A percentile compares a stretch with the other conserved stretches of the same genome.
These are phyloP conservation scores for Lactifluus subvellereus DNA, from an alignment of 768 basidiomycete species.

Conservation along the genomic window DNA sequence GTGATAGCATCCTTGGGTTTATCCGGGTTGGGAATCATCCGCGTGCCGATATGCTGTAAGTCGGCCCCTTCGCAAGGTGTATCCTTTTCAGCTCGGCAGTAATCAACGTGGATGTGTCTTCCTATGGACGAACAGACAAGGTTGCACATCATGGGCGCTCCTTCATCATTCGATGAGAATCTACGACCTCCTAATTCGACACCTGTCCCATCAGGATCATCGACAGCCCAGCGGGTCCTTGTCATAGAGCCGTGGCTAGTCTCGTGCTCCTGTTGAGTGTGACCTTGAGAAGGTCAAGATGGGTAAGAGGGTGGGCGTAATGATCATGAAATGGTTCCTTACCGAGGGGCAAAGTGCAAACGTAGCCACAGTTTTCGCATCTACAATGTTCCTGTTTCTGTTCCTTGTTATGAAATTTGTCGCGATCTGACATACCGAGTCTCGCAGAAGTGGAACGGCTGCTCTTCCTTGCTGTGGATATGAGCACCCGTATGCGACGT, in stretches of 20 bases:
- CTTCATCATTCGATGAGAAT: constrained; percentile 49
- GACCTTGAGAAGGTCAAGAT: constrained; percentile 36
- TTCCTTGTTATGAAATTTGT: not conserved
- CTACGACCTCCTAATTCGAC: constrained; percentile 52
- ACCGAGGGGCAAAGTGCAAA: constrained; percentile 54
- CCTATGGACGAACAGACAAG: constrained; percentile 51
- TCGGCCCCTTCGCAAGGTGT: constrained; percentile 40
- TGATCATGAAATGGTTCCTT: not conserved
- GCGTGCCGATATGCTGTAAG: constrained; percentile 40
- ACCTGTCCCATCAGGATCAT: constrained; percentile 43
- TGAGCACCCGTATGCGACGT: constrained; percentile 44
- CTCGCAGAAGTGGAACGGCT: constrained; percentile 52
- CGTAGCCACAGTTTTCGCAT: constrained; percentile 52
- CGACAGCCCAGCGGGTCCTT: constrained; percentile 49
- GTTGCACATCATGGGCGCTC: constrained; percentile 60
- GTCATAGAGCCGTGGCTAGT: constrained; percentile 63
- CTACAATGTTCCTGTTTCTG: constrained; percentile 27
- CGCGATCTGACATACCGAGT: constrained; percentile 31
- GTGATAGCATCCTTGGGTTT: constrained; percentile 49
- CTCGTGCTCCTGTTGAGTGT: constrained; percentile 55
- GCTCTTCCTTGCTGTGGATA: constrained; percentile 40
- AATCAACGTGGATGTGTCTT: constrained; percentile 52
- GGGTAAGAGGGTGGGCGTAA: not conserved
- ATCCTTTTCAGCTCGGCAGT: constrained; percentile 41
- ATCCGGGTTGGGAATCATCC: constrained; percentile 42